A percentile compares a stretch with the other conserved stretches of the same genome.
Conservation (phyloP, 2,329 filamentous ascomycete species). For the Talaromyces amestolkiae region DNA sequence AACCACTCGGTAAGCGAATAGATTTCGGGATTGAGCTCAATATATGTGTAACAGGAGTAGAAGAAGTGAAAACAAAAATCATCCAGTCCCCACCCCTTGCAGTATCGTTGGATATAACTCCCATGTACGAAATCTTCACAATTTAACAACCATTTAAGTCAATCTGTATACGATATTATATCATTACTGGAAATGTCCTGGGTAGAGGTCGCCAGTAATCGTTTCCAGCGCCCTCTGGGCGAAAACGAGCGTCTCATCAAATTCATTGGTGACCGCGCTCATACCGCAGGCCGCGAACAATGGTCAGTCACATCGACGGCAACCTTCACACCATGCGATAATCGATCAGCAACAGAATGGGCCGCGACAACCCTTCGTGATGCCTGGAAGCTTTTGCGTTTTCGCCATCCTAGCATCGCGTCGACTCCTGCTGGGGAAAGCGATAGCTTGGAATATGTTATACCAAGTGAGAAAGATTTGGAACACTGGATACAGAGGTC, state of each 20-base stretch:
- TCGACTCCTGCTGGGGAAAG: background rate
- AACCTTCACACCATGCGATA: constrained; percentile 1
- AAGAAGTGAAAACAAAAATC: background rate
- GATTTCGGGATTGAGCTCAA: background rate
- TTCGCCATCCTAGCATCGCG: constrained; percentile 13
- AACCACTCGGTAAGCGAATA: background rate
- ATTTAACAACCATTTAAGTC: too few species aligned
- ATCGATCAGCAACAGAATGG: background rate
- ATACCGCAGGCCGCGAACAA: constrained; percentile 16
- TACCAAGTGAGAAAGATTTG: constrained; percentile 2
- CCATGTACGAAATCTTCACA: too few species aligned
- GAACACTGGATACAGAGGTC: background rate
- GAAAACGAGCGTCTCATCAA: constrained; percentile 19
- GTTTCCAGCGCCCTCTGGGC: constrained; percentile 10
- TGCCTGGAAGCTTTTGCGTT: constrained; percentile 16
- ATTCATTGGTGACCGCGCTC: constrained; percentile 17
- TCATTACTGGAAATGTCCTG: background rate
- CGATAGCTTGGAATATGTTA: background rate
- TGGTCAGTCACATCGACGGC: constrained; percentile 16
- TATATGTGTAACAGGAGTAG: background rate
- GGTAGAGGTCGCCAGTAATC: background rate
- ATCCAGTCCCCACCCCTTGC: background rate
- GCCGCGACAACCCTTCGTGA: constrained; percentile 4
- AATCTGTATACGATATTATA: background rate
- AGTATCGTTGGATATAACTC: background rate